Evolutionary conservation across 2,329 filamentous ascomycete genomes (phyloP), one percentile per base, ranked within the genome.

Genomic region (Graphilbum fragrans): DNA sequence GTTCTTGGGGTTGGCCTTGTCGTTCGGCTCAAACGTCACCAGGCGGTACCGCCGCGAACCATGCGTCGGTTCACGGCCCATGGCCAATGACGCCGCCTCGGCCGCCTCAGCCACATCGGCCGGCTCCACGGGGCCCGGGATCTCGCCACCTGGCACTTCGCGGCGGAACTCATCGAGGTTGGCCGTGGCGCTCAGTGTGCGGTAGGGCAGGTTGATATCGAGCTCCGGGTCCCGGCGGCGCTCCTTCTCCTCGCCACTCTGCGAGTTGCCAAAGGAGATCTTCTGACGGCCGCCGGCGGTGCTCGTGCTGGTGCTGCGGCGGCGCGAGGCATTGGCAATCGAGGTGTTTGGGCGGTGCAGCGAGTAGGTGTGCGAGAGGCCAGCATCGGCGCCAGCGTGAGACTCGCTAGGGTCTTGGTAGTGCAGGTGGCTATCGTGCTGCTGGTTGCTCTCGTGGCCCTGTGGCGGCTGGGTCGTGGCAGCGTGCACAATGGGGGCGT

Each of bases 1-100:
- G 59, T 90, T 92, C 68, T 90, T 90, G 1, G 86, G 85, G 53
- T 90, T 90, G 48, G 80, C 82, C 0, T 75, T 72, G 55, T 92
- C 85, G 44, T 77, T 64, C 3, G 79, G 69, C 4, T 68, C 72
- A 54, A 92, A 94, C 0, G 65, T 65, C 37, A 80, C 72, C 4
- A 82, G 75, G 49, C 63, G 63, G 56, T 72, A 71, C 12, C 52
- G 54, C 12, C 54, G 50, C 29, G 54, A 50, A 35, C 50, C 52
- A 1, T 40, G 35, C 1, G 42, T 49, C 9, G 39, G 32, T 8
- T 38, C 27, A 10, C 42, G 44, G 32, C 44, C 47, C 19, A 38
- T 22, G 2, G 38, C 43, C 18, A 35, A 18, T 9, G 46, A 42
- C 4, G 47, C 44, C 34, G 67, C 56, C 40, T 80, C 77, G 41